Evolutionary conservation across 106 monocot species (phyloP).

Genomic region (Amphibolis antarctica): DNA sequence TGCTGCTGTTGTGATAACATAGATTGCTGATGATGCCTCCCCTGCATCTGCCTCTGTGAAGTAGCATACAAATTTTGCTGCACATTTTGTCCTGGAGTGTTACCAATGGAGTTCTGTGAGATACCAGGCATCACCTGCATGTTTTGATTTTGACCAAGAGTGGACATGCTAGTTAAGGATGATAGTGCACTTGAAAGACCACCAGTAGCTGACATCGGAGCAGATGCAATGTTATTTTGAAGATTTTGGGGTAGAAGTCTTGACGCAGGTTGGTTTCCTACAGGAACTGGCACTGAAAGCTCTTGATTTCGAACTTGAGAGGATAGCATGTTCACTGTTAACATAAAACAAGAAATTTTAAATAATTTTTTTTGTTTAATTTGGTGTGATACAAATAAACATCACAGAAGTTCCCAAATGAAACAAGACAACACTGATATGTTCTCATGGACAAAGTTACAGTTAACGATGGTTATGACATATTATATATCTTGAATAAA

Average conservation of each 20-base stretch:
- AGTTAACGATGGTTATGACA: too few relatives aligned
- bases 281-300: constrained; percentile 27
- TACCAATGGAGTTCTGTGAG: constrained; percentile 29
- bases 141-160: constrained; percentile 34
- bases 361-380: too few relatives aligned
- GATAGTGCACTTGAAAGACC: constrained; percentile 24
- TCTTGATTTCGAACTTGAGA: constrained; percentile 38
- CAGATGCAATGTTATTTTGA: constrained; percentile 37
- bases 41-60: constrained; percentile 50
- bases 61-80: constrained; percentile 45
- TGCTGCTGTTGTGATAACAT: constrained; percentile 39
- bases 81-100: constrained; percentile 26
- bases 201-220: constrained; percentile 29
- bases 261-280: constrained; percentile 27
- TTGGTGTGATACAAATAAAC: too few relatives aligned
- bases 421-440: too few relatives aligned
- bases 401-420: too few relatives aligned
- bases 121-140: constrained; percentile 47
- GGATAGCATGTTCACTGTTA: constrained; percentile 36
- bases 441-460: too few relatives aligned
- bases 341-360: constrained; percentile 4
- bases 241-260: constrained; percentile 34
- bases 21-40: constrained; percentile 41
- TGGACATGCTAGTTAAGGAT: constrained; percentile 34
- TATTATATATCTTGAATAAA: too few relatives aligned